Evolutionary conservation across 2,329 filamentous ascomycete genomes (phyloP).

Genomic region (Verticillium tricorpus): DNA sequence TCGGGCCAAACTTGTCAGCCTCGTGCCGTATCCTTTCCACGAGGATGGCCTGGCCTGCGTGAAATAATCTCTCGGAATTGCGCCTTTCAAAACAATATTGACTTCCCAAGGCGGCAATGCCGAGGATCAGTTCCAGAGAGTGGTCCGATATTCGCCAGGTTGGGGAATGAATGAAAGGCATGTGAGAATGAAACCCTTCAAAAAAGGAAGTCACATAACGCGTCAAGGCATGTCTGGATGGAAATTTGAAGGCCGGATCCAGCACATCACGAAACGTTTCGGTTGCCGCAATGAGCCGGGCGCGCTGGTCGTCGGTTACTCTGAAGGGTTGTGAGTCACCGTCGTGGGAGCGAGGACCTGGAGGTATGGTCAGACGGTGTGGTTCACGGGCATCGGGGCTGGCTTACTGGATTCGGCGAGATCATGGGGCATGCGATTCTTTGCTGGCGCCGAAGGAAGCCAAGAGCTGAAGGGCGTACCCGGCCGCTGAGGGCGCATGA

Average conservation of each 20-base stretch:
- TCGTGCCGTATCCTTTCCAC: constrained; percentile 22
- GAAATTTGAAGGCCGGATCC: constrained; percentile 23
- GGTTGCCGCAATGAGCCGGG: constrained; percentile 16
- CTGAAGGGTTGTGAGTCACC: constrained; percentile 15
- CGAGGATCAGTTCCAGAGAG: constrained; percentile 26
- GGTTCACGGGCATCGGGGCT: background rate
- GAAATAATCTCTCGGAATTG: constrained; percentile 27
- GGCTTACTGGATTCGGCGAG: constrained; percentile 16
- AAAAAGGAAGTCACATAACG: constrained; percentile 30
- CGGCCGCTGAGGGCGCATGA: constrained; percentile 14
- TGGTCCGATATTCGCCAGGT: constrained; percentile 26
- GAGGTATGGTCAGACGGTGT: background rate
- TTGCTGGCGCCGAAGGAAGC: constrained; percentile 29
- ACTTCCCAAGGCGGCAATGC: constrained; percentile 27
- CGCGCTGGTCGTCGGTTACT: constrained; percentile 29
- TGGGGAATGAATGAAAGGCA: constrained; percentile 30
- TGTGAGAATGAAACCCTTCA: constrained; percentile 31
- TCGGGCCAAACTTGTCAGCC: constrained; percentile 17
- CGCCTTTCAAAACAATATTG: constrained; percentile 33
- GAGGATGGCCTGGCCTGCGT: constrained; percentile 24
- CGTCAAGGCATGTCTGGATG: constrained; percentile 29
- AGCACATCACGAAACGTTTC: constrained; percentile 23
- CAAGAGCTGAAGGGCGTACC: constrained; percentile 32
- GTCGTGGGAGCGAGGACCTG: constrained; percentile 13
- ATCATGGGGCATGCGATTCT: constrained; percentile 19